These are phyloP conservation scores for Metschnikowia corniflorae DNA, from an alignment of 805 yeast species.

Conservation along the genomic window DNA sequence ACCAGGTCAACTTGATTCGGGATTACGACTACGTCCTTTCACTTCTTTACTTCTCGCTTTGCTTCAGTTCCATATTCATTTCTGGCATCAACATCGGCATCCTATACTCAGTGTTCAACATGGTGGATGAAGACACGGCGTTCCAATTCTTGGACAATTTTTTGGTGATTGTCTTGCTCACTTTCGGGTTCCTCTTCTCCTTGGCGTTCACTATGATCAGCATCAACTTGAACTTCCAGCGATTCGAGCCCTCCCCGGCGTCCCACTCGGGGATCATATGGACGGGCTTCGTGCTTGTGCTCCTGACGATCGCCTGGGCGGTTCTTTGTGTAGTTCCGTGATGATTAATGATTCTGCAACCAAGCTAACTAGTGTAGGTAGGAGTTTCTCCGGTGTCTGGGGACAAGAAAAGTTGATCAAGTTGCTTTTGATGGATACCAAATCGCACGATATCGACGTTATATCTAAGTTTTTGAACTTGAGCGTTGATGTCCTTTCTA, in stretches of 20 bases:
- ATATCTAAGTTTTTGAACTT: conserved; percentile 8
- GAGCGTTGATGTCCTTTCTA: conserved; percentile 10
- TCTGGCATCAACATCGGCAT: conserved; percentile 41
- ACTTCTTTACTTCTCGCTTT: conserved; percentile 34
- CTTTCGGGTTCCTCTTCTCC: conserved; percentile 31
- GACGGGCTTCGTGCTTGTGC: conserved; percentile 24
- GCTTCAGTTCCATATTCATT: conserved; percentile 33
- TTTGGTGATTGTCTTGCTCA: conserved; percentile 29
- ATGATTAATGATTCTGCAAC: too few relatives aligned
- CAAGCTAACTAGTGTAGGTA: too few relatives aligned
- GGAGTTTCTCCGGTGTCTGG: not conserved
- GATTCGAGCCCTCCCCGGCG: conserved; percentile 28
- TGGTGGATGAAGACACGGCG: conserved; percentile 22
- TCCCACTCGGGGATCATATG: conserved; percentile 24
- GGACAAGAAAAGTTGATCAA: conserved; percentile 2
- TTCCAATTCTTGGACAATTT: conserved; percentile 29
- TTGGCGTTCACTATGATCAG: conserved; percentile 33
- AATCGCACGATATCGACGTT: conserved; percentile 4
- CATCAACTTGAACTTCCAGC: conserved; percentile 31
- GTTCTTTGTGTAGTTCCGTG: conserved; percentile 6
- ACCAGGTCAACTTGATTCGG: conserved; percentile 25
- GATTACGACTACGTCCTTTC: conserved; percentile 38
- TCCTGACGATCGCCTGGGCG: conserved; percentile 22
- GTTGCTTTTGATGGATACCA: conserved; percentile 4
- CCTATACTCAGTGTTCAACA: conserved; percentile 28